phyloP scores from a whole-genome alignment of 164 flowering plant genomes.

The Kingdonia uniflora region DNA sequence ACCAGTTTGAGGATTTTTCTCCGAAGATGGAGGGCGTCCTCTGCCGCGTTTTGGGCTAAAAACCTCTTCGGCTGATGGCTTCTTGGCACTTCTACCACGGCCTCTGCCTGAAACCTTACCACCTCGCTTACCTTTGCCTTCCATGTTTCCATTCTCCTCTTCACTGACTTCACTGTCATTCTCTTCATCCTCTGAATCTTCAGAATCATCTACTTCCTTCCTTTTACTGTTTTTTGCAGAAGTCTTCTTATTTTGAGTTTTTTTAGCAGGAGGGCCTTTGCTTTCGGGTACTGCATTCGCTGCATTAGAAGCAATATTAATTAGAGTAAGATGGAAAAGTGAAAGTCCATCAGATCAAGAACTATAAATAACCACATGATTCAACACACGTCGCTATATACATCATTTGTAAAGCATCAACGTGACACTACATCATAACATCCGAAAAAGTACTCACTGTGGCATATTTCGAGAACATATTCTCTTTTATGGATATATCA shows the following conservation, averaged over 20 bases:
- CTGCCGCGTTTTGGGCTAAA: slow-evolving; percentile 38
- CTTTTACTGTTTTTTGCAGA: slow-evolving; percentile 47
- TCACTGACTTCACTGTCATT: slow-evolving; percentile 20
- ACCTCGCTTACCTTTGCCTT: slow-evolving; percentile 23
- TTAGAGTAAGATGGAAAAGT: too few species aligned
- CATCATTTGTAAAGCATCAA: too few species aligned
- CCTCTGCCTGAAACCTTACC: slow-evolving; percentile 38
- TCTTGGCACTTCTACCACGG: slow-evolving; percentile 36
- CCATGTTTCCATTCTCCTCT: slow-evolving; percentile 34
- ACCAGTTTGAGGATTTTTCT: slow-evolving; percentile 15
- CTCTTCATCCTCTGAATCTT: slow-evolving; percentile 57
- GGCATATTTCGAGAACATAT: too few species aligned
- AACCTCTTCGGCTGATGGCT: slow-evolving; percentile 14
- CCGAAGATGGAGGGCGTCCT: slow-evolving; percentile 42
- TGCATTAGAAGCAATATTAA: too few species aligned
- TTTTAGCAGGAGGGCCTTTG: slow-evolving; percentile 18
- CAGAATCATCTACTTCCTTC: slow-evolving; percentile 42
- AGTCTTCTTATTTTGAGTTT: slow-evolving; percentile 22
- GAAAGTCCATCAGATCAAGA: too few species aligned
- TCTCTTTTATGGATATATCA: too few species aligned
- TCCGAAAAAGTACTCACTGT: too few species aligned
- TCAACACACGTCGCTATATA: too few species aligned
- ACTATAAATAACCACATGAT: too few species aligned
- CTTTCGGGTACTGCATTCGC: slow-evolving; percentile 28
- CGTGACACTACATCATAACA: too few species aligned